Percentiles rank a stretch among this genome's conserved stretches.
Evolutionary conservation across 2,329 filamentous ascomycete genomes (phyloP).

Genomic region (Fusarium sublunatum): DNA sequence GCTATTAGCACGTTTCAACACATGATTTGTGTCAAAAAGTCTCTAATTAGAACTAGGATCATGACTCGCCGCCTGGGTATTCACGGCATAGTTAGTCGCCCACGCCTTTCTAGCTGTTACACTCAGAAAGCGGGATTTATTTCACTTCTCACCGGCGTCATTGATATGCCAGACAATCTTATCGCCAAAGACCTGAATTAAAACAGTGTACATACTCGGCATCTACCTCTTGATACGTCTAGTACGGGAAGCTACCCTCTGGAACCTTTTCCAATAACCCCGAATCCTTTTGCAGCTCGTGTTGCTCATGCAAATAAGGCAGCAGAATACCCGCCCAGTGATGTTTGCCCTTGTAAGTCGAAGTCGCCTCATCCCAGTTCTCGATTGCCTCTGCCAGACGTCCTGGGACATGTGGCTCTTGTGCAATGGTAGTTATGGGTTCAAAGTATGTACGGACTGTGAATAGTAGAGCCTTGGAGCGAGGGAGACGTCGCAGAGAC

Average conservation of each 20-base stretch:
- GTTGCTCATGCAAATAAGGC: slow-evolving; percentile 28
- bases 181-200: too few species aligned
- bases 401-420: slow-evolving; percentile 32
- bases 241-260: slow-evolving; percentile 26
- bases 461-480: slow-evolving; percentile 26
- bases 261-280: slow-evolving; percentile 16
- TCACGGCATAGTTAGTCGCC: too few species aligned
- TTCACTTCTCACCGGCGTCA: too few species aligned
- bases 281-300: slow-evolving; percentile 14
- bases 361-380: slow-evolving; percentile 31
- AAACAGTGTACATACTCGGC: too few species aligned
- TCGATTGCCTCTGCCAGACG: slow-evolving; percentile 29
- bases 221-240: neutral
- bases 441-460: slow-evolving; percentile 36
- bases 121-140: too few species aligned
- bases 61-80: too few species aligned
- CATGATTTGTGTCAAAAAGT: too few species aligned
- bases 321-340: slow-evolving; percentile 31
- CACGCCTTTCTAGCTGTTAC: too few species aligned
- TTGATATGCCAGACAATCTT: too few species aligned
- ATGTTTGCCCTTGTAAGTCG: slow-evolving; percentile 31
- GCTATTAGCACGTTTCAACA: neutral
- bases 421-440: slow-evolving; percentile 19
- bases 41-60: too few species aligned
- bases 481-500: slow-evolving; percentile 29